Evolutionary conservation across 164 flowering plant species (phyloP).

Genomic region (Litsea cubeba): DNA sequence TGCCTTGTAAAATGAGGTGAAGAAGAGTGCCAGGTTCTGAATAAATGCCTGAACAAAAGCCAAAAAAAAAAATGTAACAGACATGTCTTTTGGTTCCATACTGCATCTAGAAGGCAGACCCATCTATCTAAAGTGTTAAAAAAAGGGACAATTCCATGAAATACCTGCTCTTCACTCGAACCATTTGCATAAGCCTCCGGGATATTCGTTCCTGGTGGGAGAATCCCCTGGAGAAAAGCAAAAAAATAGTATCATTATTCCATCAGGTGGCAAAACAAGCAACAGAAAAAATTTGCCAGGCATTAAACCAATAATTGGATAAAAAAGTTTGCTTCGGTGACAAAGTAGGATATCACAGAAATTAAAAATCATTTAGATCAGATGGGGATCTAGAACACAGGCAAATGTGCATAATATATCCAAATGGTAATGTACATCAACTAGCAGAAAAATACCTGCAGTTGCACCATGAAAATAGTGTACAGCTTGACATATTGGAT

Average conservation of each 20-base stretch:
- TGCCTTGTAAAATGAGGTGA: slow-evolving; percentile 92
- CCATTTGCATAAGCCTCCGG: slow-evolving; percentile 93
- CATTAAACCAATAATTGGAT: neutral
- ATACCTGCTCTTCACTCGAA: slow-evolving; percentile 82
- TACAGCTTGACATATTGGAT: slow-evolving; percentile 80
- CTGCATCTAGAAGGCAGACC: neutral
- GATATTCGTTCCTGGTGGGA: slow-evolving; percentile 66
- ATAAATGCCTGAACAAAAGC: slow-evolving; percentile 72
- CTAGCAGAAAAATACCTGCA: slow-evolving; percentile 54
- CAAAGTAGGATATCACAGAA: neutral
- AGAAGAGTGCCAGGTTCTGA: slow-evolving; percentile 90
- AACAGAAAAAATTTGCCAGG: neutral
- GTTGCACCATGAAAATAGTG: slow-evolving; percentile 71
- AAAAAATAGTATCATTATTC: neutral
- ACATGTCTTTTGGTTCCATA: neutral
- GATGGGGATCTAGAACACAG: neutral
- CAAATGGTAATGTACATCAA: neutral
- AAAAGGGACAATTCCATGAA: neutral
- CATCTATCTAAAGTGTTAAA: neutral
- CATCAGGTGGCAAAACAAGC: neutral
- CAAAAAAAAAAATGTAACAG: neutral
- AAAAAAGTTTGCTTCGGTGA: neutral
- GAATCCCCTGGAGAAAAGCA: slow-evolving; percentile 48
- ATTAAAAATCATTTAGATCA: neutral
- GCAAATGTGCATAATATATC: neutral